Evolutionary conservation across 495 filamentous ascomycete genomes (phyloP).

Genomic region (Neurospora sp.): DNA sequence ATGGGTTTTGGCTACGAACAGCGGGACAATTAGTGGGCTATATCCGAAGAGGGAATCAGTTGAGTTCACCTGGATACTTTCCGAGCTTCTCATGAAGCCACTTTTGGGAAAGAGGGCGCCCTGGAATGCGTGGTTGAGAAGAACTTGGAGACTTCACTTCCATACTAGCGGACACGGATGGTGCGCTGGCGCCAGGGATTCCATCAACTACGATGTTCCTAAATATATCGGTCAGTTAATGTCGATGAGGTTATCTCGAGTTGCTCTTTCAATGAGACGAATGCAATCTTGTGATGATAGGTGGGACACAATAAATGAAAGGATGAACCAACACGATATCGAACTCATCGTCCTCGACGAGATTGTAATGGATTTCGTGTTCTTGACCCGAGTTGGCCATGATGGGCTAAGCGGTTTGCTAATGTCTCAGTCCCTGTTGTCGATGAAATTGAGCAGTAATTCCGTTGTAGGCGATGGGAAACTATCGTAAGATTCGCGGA

Average conservation of each 20-base stretch:
- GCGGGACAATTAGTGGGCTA: background rate
- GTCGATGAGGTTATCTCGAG: background rate
- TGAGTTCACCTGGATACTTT: slow-evolving; percentile 19
- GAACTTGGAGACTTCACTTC: background rate
- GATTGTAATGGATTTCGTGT: slow-evolving; percentile 17
- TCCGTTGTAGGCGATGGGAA: background rate
- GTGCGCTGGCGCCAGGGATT: background rate
- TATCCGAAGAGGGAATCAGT: background rate
- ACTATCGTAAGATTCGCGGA: background rate
- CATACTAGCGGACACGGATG: background rate
- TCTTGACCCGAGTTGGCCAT: background rate
- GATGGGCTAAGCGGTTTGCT: background rate
- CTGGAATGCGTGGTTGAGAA: background rate
- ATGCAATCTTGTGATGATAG: background rate
- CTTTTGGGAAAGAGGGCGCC: background rate
- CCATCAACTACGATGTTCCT: background rate
- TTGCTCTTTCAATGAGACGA: background rate
- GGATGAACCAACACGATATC: slow-evolving; percentile 31
- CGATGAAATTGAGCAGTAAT: background rate
- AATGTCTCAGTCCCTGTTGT: background rate
- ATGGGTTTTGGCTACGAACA: slow-evolving; percentile 61
- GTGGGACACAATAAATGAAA: background rate
- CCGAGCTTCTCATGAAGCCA: slow-evolving; percentile 14
- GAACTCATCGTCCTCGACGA: slow-evolving; percentile 36
- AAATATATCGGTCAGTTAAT: background rate